Conservation (phyloP, 352 stramenopile genomes). For the Peronospora tabacina region DNA sequence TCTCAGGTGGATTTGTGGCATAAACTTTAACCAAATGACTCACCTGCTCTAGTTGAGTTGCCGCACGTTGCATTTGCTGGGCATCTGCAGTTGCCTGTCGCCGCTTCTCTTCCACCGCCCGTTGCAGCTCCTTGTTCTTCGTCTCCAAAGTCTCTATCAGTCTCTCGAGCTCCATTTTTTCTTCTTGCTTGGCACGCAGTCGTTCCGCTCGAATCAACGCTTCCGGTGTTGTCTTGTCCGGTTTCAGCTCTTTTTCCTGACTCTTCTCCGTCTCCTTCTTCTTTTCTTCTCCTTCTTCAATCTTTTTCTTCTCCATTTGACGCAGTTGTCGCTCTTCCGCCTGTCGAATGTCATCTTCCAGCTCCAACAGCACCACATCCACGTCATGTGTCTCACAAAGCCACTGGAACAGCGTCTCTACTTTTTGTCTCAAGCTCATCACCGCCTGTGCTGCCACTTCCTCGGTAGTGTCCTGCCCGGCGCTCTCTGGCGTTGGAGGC, state of each 20-base stretch:
- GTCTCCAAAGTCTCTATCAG: slow-evolving; percentile 32
- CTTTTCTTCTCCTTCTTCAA: slow-evolving; percentile 7
- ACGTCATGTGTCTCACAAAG: slow-evolving; percentile 45
- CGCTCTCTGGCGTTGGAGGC: slow-evolving; percentile 9
- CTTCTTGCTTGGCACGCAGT: slow-evolving; percentile 45
- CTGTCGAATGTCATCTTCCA: slow-evolving; percentile 41
- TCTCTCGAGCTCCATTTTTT: slow-evolving; percentile 38
- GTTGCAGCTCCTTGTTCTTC: slow-evolving; percentile 40
- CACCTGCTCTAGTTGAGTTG: slow-evolving; percentile 31
- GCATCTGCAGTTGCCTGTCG: slow-evolving; percentile 35
- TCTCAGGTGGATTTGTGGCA: slow-evolving; percentile 16
- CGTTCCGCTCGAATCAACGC: slow-evolving; percentile 36
- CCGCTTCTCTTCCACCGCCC: slow-evolving; percentile 38
- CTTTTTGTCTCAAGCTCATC: slow-evolving; percentile 42
- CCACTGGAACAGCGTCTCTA: slow-evolving; percentile 48
- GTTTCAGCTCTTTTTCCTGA: slow-evolving; percentile 1
- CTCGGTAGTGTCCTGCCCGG: slow-evolving; percentile 28
- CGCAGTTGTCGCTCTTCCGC: slow-evolving; percentile 38
- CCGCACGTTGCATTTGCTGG: slow-evolving; percentile 33
- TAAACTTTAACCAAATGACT: slow-evolving; percentile 37
- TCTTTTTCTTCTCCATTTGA: slow-evolving; percentile 19
- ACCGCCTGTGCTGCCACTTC: slow-evolving; percentile 48
- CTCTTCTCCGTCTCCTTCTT: slow-evolving; percentile 7
- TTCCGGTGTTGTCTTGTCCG: slow-evolving; percentile 24
- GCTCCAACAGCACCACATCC: slow-evolving; percentile 37